These are phyloP conservation scores for Botryotinia calthae DNA, from an alignment of 2,329 filamentous ascomycete species.

Conservation along the genomic window DNA sequence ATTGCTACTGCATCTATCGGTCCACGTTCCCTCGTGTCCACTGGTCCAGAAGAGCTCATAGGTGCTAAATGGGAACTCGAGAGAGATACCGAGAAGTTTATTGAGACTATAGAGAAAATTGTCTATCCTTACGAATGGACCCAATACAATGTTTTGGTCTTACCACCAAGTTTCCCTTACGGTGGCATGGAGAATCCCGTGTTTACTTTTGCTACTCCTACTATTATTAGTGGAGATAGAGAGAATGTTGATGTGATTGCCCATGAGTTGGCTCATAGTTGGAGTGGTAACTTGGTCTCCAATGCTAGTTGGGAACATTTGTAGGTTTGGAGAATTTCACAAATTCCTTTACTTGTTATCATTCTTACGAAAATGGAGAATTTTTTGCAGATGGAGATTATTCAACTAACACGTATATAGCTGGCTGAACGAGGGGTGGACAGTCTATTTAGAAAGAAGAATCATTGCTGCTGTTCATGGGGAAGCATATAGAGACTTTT, in stretches of 20 bases:
- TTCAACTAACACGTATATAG: constrained; percentile 37
- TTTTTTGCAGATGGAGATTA: background rate
- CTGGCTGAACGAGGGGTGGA: constrained; percentile 82
- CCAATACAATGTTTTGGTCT: constrained; percentile 87
- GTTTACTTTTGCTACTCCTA: constrained; percentile 93
- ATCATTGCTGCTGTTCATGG: constrained; percentile 77
- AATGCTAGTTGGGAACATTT: constrained; percentile 81
- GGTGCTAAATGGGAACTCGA: constrained; percentile 90
- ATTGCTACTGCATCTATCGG: constrained; percentile 84
- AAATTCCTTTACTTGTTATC: background rate
- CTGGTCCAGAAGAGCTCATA: constrained; percentile 81
- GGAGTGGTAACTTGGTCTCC: constrained; percentile 84
- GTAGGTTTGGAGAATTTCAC: constrained; percentile 43
- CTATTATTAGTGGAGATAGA: constrained; percentile 84
- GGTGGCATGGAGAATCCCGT: constrained; percentile 70
- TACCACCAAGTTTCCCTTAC: constrained; percentile 82
- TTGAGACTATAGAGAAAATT: constrained; percentile 76
- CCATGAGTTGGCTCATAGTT: constrained; percentile 74
- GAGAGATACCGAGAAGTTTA: constrained; percentile 85
- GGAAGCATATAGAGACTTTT: constrained; percentile 85
- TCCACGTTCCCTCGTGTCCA: constrained; percentile 78
- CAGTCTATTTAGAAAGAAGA: constrained; percentile 86
- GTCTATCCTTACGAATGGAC: constrained; percentile 92
- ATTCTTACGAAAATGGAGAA: background rate
- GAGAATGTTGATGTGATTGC: constrained; percentile 97